Base-by-base conservation (phyloP, 768 basidiomycete genomes). In the Hortiboletus flavorubellus region DNA sequence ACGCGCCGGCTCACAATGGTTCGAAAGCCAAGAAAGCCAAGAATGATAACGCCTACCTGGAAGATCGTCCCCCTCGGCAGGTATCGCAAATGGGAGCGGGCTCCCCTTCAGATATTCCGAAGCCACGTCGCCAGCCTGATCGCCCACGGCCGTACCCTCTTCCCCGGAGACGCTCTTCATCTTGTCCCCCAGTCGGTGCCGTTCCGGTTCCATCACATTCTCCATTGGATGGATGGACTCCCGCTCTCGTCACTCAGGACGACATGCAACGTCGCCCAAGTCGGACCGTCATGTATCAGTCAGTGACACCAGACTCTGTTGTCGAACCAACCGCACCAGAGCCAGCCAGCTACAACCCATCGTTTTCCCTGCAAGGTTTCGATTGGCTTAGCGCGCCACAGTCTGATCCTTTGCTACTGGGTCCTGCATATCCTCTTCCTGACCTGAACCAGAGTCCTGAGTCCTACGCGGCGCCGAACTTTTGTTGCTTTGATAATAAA, bases 151-250 rank as follows among this genome's bases (percentile, higher is more conserved):
- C 70, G 18, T 70, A 70, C 31, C 59, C 50, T 38, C 39, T 59
- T 8, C 64, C 59, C 39, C 63, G 54, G 23, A 68, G 75, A 21
- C 73, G 76, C n/a, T 67, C 75, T 10, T 77, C 74, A 6, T 76
- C 75, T 31, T 76, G 75, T 54, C 75, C 75, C n/a, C 75, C 75
- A 4, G 64, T 64, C 5, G 73, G 74, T 2, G 71, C 73, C 1
- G 54, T 63, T 12, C 74, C 74, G 7, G 69, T 69, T 6, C 51
- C 54, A 2, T 49, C 60, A 3, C 39, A 57, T 31, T 48, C 56
- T 31, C 35, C 51, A 2, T 35, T 59, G 43, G 52, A 65, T 1
- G 43, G 60, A 5, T 64, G 68, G 61, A 43, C 60, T 4, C 67
- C 65, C 2, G n/a, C 56, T 15, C 60, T 59, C 3, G 58, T 62